Base-by-base conservation (phyloP, 2,329 filamentous ascomycete genomes). In the Colletotrichum eremochloae region DNA sequence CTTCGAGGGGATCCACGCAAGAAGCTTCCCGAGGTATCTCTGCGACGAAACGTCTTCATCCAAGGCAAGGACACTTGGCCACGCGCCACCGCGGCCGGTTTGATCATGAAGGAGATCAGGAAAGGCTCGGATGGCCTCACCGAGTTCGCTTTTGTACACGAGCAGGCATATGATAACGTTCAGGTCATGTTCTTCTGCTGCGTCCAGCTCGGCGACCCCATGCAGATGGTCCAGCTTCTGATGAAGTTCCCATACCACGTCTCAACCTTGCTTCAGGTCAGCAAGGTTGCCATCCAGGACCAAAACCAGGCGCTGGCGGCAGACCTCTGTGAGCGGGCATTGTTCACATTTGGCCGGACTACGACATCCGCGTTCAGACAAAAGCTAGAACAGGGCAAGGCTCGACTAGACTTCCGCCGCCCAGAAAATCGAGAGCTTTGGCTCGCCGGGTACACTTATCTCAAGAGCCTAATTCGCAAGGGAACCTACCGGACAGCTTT, bases 401-500 rank as follows among this genome's bases (percentile, higher is more conserved):
- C 94, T 7, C 89, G 94, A 20, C 84, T 99, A 12, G 90, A 96
- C 78, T 98, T 98, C 79, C 83, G 87, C 29, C 87, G 94, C 48
- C 92, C 93, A 0, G 95, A 97, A 80, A 98, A 98, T 80, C 89
- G 96, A 55, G 96, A 98, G 80, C 91, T 99, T 75, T 97, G 94
- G 91, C 89, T 98, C 46, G 93, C 94, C 1, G 93, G 92, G 11
- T 97, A 95, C 86, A 91, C 95, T 76, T 98, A 98, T 77, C 92
- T 98, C 77, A 90, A 89, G 76, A 96, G 94, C 75, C 86, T 99
- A 31, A 88, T 94, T 20, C 91, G 94, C 82, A 96, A 97, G 76
- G 95, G 95, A n/a, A 98, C 96, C 1, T 97, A 94, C 86, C 89
- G 95, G 58, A 98, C 96, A 0, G 94, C 95, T 0, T 90, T 97